Percentiles rank a stretch among this genome's conserved stretches.
These are phyloP conservation scores for Psidium guajava DNA, from an alignment of 345 rosid genomes.

Conservation along the genomic window DNA sequence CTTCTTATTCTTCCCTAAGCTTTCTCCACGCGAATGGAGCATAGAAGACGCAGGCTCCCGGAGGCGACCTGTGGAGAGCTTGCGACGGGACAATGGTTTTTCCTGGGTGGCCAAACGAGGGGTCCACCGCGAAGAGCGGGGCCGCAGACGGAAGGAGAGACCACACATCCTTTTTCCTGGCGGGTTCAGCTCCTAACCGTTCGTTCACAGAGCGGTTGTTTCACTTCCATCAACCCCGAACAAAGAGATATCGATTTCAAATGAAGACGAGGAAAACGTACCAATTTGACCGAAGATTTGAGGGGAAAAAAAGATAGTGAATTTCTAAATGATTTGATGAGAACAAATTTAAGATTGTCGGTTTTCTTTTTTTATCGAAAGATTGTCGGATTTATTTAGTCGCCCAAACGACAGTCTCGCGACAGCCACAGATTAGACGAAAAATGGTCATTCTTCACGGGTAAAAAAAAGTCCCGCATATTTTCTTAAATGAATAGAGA, in stretches of 20 bases:
- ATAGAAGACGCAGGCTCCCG: background rate
- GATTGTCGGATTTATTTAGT: fast-evolving
- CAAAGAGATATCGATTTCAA: background rate
- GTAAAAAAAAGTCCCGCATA: fast-evolving
- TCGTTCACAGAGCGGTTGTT: background rate
- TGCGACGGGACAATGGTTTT: background rate
- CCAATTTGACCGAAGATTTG: background rate
- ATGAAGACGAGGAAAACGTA: background rate
- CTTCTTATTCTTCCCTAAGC: background rate
- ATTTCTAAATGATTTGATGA: background rate
- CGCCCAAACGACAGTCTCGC: fast-evolving
- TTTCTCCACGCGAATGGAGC: background rate
- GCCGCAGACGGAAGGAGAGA: background rate
- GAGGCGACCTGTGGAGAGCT: background rate
- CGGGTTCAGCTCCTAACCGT: background rate
- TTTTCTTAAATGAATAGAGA: background rate
- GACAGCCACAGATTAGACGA: fast-evolving
- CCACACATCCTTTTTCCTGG: background rate
- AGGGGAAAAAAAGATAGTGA: background rate
- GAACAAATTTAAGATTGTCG: background rate
- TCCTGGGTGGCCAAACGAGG: slow-evolving; percentile 7
- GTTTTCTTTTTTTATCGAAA: too few relatives aligned
- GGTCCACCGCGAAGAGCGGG: slow-evolving; percentile 19
- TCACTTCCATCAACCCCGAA: background rate
- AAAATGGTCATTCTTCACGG: too few relatives aligned